Evolutionary conservation across 192 early-diverging fungal genomes (phyloP).

Genomic region (Linnemannia elongata): DNA sequence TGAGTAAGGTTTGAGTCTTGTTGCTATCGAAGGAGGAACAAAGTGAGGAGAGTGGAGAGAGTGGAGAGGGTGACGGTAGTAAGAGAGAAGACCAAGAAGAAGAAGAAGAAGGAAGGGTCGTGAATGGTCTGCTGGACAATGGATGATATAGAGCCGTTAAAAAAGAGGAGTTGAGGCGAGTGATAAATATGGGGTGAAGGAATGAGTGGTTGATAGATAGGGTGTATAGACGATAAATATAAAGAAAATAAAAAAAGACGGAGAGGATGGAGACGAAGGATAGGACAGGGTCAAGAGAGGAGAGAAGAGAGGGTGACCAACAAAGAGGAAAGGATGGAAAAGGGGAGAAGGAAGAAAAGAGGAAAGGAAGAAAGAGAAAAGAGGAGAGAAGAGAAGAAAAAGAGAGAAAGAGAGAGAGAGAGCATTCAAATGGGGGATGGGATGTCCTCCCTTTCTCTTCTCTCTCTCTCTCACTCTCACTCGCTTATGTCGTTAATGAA

Average conservation of each 20-base stretch:
- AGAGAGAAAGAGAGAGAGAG: not conserved
- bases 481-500: too few species aligned
- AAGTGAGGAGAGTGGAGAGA: not conserved
- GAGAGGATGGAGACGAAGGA: not conserved
- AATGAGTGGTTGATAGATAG: not conserved
- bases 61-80: not conserved
- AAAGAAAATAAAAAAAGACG: not conserved
- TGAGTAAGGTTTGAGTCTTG: not conserved
- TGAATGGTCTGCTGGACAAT: not conserved
- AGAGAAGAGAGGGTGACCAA: not conserved
- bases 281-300: not conserved
- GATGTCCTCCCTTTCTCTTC: not conserved
- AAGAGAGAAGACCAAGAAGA: not conserved
- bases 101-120: not conserved
- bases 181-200: not conserved
- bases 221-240: not conserved
- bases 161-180: not conserved
- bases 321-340: not conserved
- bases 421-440: not conserved
- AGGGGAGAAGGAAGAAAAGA: not conserved
- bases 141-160: not conserved
- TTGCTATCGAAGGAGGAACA: not conserved
- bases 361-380: not conserved
- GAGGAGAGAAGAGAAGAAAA: not conserved
- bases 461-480: not conserved